phyloP scores from a whole-genome alignment of 1,139 yeast genomes.

The Candida albicans region DNA sequence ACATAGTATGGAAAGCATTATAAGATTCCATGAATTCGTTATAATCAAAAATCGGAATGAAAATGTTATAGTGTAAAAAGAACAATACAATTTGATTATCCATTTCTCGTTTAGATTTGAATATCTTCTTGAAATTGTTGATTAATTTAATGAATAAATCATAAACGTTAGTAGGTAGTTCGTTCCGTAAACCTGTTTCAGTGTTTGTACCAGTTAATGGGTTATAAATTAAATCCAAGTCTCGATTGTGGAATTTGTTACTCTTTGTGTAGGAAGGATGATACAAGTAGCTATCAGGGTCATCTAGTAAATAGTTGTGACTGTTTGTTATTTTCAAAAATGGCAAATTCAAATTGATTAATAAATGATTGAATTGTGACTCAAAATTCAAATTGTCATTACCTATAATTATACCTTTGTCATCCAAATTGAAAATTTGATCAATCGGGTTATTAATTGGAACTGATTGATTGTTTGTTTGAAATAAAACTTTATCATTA shows the following conservation, averaged over 20 bases:
- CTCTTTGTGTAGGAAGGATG: slow-evolving; percentile 43
- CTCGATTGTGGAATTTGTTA: slow-evolving; percentile 42
- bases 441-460: slow-evolving; percentile 49
- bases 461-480: slow-evolving; percentile 20
- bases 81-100: slow-evolving; percentile 55
- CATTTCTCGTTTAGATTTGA: slow-evolving; percentile 44
- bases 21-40: slow-evolving; percentile 57
- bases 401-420: slow-evolving; percentile 48
- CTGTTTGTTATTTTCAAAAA: slow-evolving; percentile 48
- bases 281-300: slow-evolving; percentile 45
- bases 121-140: slow-evolving; percentile 47
- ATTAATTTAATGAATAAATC: slow-evolving; percentile 47
- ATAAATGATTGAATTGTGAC: slow-evolving; percentile 48
- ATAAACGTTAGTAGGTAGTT: slow-evolving; percentile 43
- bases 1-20: slow-evolving; percentile 57
- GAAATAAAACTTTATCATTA: slow-evolving; percentile 16
- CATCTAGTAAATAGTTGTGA: slow-evolving; percentile 45
- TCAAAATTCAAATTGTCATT: slow-evolving; percentile 51
- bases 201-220: slow-evolving; percentile 36
- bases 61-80: slow-evolving; percentile 56
- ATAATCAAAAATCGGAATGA: slow-evolving; percentile 64
- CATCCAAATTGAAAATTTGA: slow-evolving; percentile 48
- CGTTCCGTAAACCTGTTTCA: slow-evolving; percentile 16
- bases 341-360: slow-evolving; percentile 47
- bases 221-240: slow-evolving; percentile 43